Percentiles rank a stretch among this genome's conserved stretches.
Evolutionary conservation across 371 early-diverging fungal genomes (phyloP).

Genomic region (Chytridium lagenaria): DNA sequence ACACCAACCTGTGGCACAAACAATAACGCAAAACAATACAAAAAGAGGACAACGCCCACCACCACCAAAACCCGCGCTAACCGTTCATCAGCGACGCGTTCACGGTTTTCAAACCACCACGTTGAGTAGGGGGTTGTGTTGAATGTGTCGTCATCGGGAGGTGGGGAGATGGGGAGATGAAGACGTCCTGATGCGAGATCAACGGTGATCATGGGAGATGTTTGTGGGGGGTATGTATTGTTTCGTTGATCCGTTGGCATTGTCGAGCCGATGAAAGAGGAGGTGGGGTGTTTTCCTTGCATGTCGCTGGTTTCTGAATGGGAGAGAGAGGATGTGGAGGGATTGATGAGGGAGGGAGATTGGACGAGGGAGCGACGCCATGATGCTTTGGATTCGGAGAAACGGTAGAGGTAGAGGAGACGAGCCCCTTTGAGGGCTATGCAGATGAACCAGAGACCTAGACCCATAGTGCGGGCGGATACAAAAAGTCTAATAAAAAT

Average conservation of each 20-base stretch:
- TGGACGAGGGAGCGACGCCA: constrained; percentile 9
- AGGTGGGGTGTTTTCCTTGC: too few relatives aligned
- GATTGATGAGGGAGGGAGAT: not conserved
- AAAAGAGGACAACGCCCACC: not conserved
- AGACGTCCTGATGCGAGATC: constrained; percentile 14
- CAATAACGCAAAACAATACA: not conserved
- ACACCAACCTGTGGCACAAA: constrained; percentile 2
- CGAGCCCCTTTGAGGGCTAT: constrained; percentile 1
- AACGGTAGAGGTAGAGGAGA: constrained; percentile 10
- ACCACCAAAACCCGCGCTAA: not conserved
- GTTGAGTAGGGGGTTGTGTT: not conserved
- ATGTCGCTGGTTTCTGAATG: not conserved
- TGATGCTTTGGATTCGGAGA: constrained; percentile 9
- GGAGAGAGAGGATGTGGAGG: not conserved
- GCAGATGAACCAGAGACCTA: constrained; percentile 11
- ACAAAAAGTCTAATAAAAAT: not conserved
- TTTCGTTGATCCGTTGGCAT: not conserved
- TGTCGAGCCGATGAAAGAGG: not conserved
- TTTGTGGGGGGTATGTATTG: not conserved
- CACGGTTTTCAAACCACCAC: constrained; percentile 17
- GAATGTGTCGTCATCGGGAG: not conserved
- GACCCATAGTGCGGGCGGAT: not conserved
- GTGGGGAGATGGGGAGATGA: not conserved
- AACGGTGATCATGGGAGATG: not conserved
- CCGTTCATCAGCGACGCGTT: not conserved